Evolutionary conservation across 345 rosid species (phyloP), one percentile per base, ranked within the genome.

Genomic region (Melaleuca quinquenervia): DNA sequence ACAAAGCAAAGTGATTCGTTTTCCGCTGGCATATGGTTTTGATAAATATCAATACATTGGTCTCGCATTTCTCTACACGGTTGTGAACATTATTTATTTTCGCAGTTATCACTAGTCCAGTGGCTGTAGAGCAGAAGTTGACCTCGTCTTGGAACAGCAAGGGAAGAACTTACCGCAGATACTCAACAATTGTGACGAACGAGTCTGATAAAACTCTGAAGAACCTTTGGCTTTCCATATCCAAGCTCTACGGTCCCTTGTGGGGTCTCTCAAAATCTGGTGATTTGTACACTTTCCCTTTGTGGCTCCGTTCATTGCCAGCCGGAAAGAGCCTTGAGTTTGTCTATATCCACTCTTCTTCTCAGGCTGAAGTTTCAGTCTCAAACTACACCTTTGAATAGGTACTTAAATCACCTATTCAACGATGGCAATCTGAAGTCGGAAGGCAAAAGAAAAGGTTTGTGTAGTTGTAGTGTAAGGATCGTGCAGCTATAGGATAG

Each of bases 111-210:
- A 90, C 94, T 45, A 92, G 90, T 86, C 95, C 95, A 80, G 89
- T 96, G 84, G 86, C 95, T 64, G 91, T 97, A 21, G 88, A 88
- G 78, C 99, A 96, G 93, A 97, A 93, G 93, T 84, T 91, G 90
- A 97, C 98, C 24, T 44, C 93, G 80, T 94, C 98, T n/a, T 97
- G 99, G 98, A 91, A 56, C 52, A 83, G 91, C 84, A 90, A 91
- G 49, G 98, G 99, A 84, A 94, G 90, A 86, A 93, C 93, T 45
- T 97, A 95, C 93, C 90, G 93, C 93, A 95, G 98, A 89, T 97
- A 96, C 87, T 94, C 98, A 44, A 91, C 94, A 26, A 89, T 86
- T 12, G 92, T 97, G 50, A 95, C 91, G 48, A 97, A 97, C 93
- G 94, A 94, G 84, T 96, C 99, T 14, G 85, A 85, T 18, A 94